Evolutionary conservation across 805 yeast genomes (phyloP).

Genomic region (Hanseniaspora osmophila): DNA sequence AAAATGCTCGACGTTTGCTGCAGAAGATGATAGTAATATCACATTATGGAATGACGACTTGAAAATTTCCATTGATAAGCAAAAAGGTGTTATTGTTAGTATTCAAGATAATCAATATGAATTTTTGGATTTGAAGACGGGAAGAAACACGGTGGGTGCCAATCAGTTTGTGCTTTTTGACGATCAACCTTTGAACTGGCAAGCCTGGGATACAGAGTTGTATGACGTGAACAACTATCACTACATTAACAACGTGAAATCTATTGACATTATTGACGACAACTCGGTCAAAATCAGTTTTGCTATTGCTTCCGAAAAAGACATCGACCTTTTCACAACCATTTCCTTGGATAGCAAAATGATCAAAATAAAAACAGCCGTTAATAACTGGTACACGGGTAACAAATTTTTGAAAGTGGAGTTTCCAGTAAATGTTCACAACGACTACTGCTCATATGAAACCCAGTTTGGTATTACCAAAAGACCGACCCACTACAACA

Average conservation of each 20-base stretch:
- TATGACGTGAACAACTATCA: conserved; percentile 64
- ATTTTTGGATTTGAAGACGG: conserved; percentile 43
- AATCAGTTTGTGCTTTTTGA: conserved; percentile 73
- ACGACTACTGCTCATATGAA: conserved; percentile 74
- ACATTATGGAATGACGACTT: conserved; percentile 49
- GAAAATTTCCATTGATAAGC: conserved; percentile 36
- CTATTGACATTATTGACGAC: conserved; percentile 22
- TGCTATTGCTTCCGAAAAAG: conserved; percentile 28
- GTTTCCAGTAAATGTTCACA: conserved; percentile 74
- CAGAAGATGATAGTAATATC: conserved; percentile 26
- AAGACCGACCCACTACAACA: conserved; percentile 89
- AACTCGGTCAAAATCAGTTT: conserved; percentile 24
- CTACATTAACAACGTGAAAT: conserved; percentile 27
- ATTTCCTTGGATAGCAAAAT: conserved; percentile 43
- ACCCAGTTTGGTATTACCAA: conserved; percentile 86
- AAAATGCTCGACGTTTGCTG: neutral
- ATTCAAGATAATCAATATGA: conserved; percentile 52
- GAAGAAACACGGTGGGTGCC: conserved; percentile 49
- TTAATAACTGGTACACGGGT: conserved; percentile 70
- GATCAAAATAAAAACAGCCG: conserved; percentile 42
- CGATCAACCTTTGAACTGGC: conserved; percentile 82
- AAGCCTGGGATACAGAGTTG: conserved; percentile 96
- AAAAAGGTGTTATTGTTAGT: conserved; percentile 49
- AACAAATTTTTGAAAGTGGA: conserved; percentile 87
- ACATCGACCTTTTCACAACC: conserved; percentile 50